phyloP scores from a whole-genome alignment of 192 early-diverging fungal species.

The Rhizoclosmatium globosum region DNA sequence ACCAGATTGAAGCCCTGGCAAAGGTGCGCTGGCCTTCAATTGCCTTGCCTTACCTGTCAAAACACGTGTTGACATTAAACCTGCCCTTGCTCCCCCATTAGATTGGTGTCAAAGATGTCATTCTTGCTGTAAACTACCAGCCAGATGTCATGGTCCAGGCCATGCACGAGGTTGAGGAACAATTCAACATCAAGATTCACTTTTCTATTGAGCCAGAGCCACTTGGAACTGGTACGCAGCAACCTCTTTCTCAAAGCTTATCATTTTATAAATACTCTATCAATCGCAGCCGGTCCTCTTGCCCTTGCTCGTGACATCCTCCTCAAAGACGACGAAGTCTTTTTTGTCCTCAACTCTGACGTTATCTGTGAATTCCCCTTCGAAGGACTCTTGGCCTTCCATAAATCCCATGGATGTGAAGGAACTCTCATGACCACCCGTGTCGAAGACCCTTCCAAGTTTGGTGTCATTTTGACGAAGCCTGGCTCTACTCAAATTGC shows the following conservation, averaged over 20 bases:
- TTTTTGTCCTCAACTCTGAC: constrained; percentile 99
- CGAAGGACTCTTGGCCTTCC: constrained; percentile 88
- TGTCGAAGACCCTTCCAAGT: constrained; percentile 98
- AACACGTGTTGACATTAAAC: background rate
- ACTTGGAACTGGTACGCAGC: constrained; percentile 77
- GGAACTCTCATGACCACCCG: constrained; percentile 97
- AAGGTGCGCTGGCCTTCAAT: constrained; percentile 68
- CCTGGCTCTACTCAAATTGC: constrained; percentile 78
- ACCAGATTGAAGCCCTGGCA: constrained; percentile 97
- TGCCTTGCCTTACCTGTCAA: constrained; percentile 1
- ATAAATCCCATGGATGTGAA: constrained; percentile 88
- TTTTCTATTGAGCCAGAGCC: constrained; percentile 98
- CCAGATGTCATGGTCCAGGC: constrained; percentile 96
- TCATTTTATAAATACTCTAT: constrained; percentile 43
- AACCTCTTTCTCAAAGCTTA: background rate
- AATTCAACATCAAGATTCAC: constrained; percentile 90
- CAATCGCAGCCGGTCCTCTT: constrained; percentile 72
- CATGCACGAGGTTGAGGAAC: constrained; percentile 91
- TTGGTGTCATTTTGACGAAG: constrained; percentile 97
- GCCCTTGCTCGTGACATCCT: constrained; percentile 94
- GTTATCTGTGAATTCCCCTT: constrained; percentile 99
- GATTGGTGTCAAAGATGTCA: constrained; percentile 98
- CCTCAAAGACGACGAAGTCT: constrained; percentile 85
- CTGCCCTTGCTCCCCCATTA: constrained; percentile 44
- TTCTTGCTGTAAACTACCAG: constrained; percentile 99